A percentile compares a stretch with the other conserved stretches of the same genome.
Conservation (phyloP, 2,329 filamentous ascomycete genomes). For the Chaetomium olivaceum region DNA sequence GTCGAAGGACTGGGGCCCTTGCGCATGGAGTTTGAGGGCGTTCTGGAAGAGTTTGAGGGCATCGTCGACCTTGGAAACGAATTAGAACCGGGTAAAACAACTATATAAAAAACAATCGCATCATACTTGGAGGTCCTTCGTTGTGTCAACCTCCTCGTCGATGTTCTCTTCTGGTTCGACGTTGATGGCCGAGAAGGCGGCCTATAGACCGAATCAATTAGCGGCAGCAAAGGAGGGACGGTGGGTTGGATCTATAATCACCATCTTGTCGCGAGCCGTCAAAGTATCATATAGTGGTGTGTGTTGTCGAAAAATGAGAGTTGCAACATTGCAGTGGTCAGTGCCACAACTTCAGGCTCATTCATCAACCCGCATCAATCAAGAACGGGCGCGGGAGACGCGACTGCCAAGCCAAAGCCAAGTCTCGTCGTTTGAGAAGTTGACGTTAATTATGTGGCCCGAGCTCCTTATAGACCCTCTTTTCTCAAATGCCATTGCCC, state of each 20-base stretch:
- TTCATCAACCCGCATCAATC: neutral
- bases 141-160: conserved; percentile 91
- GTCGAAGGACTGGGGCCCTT: conserved; percentile 73
- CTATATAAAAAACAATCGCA: neutral
- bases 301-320: neutral
- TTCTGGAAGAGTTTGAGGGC: conserved; percentile 91
- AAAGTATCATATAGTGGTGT: conserved; percentile 11
- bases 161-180: conserved; percentile 88
- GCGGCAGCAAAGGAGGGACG: neutral
- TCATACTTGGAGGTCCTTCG: conserved; percentile 80
- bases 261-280: conserved; percentile 18
- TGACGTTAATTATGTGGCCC: neutral
- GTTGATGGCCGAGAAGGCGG: conserved; percentile 84
- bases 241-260: neutral
- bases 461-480: conserved; percentile 2
- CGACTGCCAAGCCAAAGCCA: conserved; percentile 15
- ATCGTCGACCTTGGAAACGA: conserved; percentile 71
- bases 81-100: neutral
- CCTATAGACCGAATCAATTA: conserved; percentile 41
- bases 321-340: neutral
- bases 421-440: neutral
- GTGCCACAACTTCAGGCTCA: neutral
- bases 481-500: neutral
- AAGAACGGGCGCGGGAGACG: conserved; percentile 9
- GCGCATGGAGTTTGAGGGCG: conserved; percentile 86